A percentile compares a stretch with the other conserved stretches of the same genome.
Conservation (phyloP, 2,329 filamentous ascomycete species). For the Alternaria sp. region DNA sequence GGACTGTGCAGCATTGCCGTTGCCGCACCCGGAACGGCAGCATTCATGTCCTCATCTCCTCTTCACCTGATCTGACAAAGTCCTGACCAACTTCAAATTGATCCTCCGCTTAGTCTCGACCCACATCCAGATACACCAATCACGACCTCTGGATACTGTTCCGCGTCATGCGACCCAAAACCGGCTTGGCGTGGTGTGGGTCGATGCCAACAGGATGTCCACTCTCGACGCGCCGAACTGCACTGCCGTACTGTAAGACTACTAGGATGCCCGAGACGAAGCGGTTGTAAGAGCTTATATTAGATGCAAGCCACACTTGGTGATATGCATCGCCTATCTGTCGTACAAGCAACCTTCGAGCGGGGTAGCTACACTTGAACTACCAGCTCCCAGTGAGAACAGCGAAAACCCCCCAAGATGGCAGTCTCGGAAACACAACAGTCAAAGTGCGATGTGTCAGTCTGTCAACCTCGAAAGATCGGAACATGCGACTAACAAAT, state of each 20-base stretch:
- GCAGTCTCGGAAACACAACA: conserved; percentile 30
- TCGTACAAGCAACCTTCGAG: background rate
- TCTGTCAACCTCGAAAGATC: background rate
- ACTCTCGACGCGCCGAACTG: conserved; percentile 25
- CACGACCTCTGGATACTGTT: conserved; percentile 7
- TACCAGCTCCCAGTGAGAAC: background rate
- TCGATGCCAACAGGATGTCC: background rate
- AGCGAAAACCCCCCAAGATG: conserved; percentile 34
- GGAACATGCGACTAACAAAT: conserved; percentile 6
- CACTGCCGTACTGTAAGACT: conserved; percentile 29
- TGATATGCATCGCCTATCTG: background rate
- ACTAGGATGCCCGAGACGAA: background rate
- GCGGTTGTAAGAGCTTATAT: conserved; percentile 8
- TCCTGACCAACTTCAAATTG: conserved; percentile 21
- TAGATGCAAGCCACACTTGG: conserved; percentile 3
- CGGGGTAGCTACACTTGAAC: background rate
- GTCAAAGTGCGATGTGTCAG: conserved; percentile 51
- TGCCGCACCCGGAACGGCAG: background rate
- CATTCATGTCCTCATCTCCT: background rate
- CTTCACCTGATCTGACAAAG: conserved; percentile 25
- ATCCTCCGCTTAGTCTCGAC: background rate
- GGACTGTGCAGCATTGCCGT: background rate
- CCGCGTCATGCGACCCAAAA: conserved; percentile 19
- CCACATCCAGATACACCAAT: conserved; percentile 23
- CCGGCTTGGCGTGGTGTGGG: conserved; percentile 35